phyloP scores from a whole-genome alignment of 495 filamentous ascomycete genomes.

The Aspergillus haitiensis region DNA sequence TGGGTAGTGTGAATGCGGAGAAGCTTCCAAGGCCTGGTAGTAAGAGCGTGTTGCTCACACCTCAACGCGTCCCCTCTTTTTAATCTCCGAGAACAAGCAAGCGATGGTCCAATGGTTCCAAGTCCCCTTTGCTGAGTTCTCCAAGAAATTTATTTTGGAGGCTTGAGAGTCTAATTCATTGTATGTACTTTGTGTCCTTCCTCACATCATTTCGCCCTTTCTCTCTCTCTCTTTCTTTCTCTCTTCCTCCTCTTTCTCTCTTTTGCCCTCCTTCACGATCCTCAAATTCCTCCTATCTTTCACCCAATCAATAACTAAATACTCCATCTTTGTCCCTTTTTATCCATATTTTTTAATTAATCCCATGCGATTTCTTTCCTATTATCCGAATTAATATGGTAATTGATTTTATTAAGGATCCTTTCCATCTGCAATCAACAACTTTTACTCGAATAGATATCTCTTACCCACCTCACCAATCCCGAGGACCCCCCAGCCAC shows the following conservation, averaged over 20 bases:
- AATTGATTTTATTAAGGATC: too few species aligned
- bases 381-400: too few species aligned
- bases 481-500: too few species aligned
- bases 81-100: neutral
- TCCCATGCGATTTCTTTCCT: too few species aligned
- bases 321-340: neutral
- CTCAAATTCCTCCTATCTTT: too few species aligned
- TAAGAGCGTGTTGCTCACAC: neutral
- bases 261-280: too few species aligned
- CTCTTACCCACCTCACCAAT: too few species aligned
- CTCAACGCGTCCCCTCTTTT: slow-evolving; percentile 6
- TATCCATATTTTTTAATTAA: neutral
- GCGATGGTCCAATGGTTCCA: neutral
- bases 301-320: neutral
- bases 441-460: too few species aligned
- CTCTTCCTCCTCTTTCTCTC: neutral
- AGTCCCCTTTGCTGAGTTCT: neutral
- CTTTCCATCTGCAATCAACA: too few species aligned
- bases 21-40: neutral
- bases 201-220: neutral
- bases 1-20: neutral
- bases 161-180: neutral
- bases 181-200: neutral
- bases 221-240: neutral
- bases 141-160: neutral